phyloP scores from a whole-genome alignment of 2,329 filamentous ascomycete genomes.

The Alternaria brassicicola region DNA sequence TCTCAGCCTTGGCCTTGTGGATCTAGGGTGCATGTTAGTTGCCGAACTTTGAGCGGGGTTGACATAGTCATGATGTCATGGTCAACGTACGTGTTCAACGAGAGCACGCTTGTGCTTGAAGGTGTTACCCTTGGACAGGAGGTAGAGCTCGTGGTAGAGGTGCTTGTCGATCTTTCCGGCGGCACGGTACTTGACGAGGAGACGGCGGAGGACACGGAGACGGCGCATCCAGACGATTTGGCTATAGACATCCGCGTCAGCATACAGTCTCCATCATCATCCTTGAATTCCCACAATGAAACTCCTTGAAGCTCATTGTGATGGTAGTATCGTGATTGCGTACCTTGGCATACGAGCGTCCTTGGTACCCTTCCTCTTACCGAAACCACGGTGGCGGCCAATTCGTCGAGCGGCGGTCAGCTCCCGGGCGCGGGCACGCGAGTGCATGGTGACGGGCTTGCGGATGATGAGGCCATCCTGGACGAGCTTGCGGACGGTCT shows the following conservation, averaged over 20 bases:
- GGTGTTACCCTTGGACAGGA: slow-evolving; percentile 99
- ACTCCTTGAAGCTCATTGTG: slow-evolving; percentile 12
- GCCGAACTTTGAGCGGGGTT: slow-evolving; percentile 19
- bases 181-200: slow-evolving; percentile 99
- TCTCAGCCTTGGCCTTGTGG: slow-evolving; percentile 99
- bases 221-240: slow-evolving; percentile 99
- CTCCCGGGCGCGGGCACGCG: slow-evolving; percentile 92
- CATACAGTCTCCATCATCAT: slow-evolving; percentile 25
- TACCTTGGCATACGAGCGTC: slow-evolving; percentile 99
- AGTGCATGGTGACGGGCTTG: slow-evolving; percentile 99
- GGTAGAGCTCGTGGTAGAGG: slow-evolving; percentile 99
- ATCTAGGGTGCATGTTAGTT: slow-evolving; percentile 67
- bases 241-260: slow-evolving; percentile 59
- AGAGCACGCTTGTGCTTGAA: slow-evolving; percentile 99
- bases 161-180: slow-evolving; percentile 99
- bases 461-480: slow-evolving; percentile 99
- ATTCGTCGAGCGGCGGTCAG: slow-evolving; percentile 93
- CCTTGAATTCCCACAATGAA: slow-evolving; percentile 9
- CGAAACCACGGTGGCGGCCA: slow-evolving; percentile 97
- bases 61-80: slow-evolving; percentile 48
- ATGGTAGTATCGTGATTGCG: slow-evolving; percentile 47
- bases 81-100: slow-evolving; percentile 93
- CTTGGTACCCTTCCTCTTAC: slow-evolving; percentile 99
- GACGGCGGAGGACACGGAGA: slow-evolving; percentile 97
- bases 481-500: slow-evolving; percentile 99